Evolutionary conservation across 2,329 filamentous ascomycete species (phyloP), one percentile per base, ranked within the genome.

Genomic region (Eutypella sp.): DNA sequence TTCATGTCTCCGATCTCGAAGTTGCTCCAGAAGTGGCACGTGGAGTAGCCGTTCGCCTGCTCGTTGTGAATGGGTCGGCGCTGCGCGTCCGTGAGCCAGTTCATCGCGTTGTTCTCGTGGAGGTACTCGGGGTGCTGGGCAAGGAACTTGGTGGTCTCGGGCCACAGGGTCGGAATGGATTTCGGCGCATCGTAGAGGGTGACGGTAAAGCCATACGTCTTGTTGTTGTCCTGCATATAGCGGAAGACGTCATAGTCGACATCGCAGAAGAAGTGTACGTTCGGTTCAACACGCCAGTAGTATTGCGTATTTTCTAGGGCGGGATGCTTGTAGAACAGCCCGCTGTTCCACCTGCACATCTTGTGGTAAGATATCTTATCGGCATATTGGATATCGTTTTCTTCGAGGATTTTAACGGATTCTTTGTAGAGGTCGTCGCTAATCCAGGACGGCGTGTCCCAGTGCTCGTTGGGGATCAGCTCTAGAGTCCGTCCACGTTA

Each of bases 281-380:
- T 96, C 43, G 93, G 93, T 67, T 99, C 93, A 40, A 99, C 93
- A 47, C 93, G 88, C 93, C 93, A 99, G 76, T 99, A 99, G 75
- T 89, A 99, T 56, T 89, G 87, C 53, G 79, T 82, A 58, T 93
- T 70, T 54, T 82, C 75, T 46, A 99, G 79, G 0, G 90, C 91
- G 0, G 90, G 89, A 67, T 99, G 93, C 63, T 93, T 90, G 75
- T 96, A 96, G 76, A 99, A 99, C 68, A 97, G 78, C 62, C 93
- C 93, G 61, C 88, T 95, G 72, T 99, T 99, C 93, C 93, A 99
- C 46, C 93, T 84, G 65, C 93, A 99, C 93, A 99, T 99, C 65
- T 97, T 87, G 69, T 97, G 92, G 71, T 99, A 99, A 41, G 90
- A 96, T 44, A 88, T 70, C 75, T 87, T 88, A 57, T 83, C 78